Evolutionary conservation across 768 basidiomycete species (phyloP).

Genomic region (Boletus reticuloceps): DNA sequence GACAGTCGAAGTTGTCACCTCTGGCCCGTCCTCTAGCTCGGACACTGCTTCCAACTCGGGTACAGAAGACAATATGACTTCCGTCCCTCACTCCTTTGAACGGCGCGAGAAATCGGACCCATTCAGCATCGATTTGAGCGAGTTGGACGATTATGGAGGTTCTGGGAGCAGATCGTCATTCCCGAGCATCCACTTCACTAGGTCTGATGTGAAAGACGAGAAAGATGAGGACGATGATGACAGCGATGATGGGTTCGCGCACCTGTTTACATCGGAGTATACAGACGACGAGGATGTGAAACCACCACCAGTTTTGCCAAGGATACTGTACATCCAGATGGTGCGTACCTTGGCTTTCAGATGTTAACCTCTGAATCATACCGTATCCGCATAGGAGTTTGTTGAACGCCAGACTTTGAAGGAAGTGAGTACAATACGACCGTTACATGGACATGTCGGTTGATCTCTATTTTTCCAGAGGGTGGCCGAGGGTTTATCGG

Average conservation of each 20-base stretch:
- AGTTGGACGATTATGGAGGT: constrained; percentile 59
- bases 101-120: constrained; percentile 51
- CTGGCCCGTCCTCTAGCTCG: constrained; percentile 46
- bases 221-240: constrained; percentile 45
- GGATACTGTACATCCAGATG: constrained; percentile 95
- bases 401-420: constrained; percentile 88
- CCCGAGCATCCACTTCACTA: constrained; percentile 81
- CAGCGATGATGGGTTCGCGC: constrained; percentile 40
- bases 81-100: constrained; percentile 46
- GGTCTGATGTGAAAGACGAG: constrained; percentile 38
- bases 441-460: neutral
- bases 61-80: constrained; percentile 51
- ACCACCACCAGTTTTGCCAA: constrained; percentile 27
- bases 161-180: constrained; percentile 58
- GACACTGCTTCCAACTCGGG: constrained; percentile 37
- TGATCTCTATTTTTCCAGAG: constrained; percentile 39
- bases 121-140: constrained; percentile 62
- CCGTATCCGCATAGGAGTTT: constrained; percentile 57
- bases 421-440: constrained; percentile 48
- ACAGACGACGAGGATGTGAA: constrained; percentile 33
- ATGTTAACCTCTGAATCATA: neutral
- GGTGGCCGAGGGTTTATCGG: constrained; percentile 75
- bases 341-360: constrained; percentile 34
- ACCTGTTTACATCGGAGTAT: constrained; percentile 35
- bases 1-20: constrained; percentile 50